These are phyloP conservation scores for Breviolum minutum DNA, from an alignment of 73 alveolate species.

Conservation along the genomic window DNA sequence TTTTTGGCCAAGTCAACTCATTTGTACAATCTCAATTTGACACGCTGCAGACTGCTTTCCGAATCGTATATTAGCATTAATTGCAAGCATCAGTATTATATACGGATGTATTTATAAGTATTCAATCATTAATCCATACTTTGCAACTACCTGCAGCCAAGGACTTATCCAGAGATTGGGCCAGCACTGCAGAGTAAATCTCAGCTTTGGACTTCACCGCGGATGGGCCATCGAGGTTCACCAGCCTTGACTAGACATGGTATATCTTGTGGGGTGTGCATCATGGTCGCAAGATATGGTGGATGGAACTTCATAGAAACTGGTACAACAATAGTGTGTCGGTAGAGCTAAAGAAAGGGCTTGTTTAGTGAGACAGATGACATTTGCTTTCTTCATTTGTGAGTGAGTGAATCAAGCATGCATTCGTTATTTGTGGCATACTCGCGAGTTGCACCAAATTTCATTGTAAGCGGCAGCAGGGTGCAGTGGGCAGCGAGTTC, in stretches of 20 bases:
- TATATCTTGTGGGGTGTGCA: neutral
- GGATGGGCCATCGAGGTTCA: constrained; percentile 97
- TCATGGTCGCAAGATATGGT: no score
- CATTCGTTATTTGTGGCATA: no score
- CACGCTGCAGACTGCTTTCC: neutral
- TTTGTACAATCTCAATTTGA: no score
- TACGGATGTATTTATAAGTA: no score
- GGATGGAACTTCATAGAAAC: no score
- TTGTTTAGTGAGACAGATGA: no score
- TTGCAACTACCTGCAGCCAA: neutral
- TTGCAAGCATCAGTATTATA: no score
- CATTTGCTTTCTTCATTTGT: neutral
- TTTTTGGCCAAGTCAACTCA: neutral
- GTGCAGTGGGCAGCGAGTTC: constrained; percentile 97
- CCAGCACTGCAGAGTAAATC: constrained; percentile 96
- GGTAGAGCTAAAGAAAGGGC: no score
- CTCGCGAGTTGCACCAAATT: neutral
- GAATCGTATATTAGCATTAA: no score
- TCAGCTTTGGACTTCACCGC: constrained; percentile 97
- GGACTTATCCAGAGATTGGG: constrained; percentile 91
- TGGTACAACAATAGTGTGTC: no score
- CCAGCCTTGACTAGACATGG: neutral
- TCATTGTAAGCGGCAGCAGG: constrained; percentile 50
- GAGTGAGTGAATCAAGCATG: neutral
- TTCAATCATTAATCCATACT: no score